Conservation (phyloP, 2,329 filamentous ascomycete species). For the Fonsecaea nubica region DNA sequence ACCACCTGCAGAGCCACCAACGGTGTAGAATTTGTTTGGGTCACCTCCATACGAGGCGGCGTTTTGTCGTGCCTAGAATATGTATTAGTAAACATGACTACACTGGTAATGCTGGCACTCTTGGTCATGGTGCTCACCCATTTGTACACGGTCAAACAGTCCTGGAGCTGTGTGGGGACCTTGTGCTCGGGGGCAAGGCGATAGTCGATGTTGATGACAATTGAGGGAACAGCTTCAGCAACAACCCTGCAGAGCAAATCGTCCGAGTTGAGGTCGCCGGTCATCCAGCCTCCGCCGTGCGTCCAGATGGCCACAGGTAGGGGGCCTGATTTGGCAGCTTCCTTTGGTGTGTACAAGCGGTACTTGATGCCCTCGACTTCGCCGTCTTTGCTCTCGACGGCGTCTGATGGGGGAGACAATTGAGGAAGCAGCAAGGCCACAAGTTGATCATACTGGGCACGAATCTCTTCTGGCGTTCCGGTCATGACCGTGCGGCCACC, state of each 20-base stretch:
- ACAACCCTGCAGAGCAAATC: constrained; percentile 47
- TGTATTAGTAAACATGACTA: constrained; percentile 8
- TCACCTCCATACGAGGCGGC: constrained; percentile 35
- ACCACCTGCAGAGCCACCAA: constrained; percentile 50
- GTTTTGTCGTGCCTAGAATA: constrained; percentile 34
- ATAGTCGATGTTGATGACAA: constrained; percentile 50
- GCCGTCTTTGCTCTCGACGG: constrained; percentile 36
- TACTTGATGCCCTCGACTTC: constrained; percentile 38
- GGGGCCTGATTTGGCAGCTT: constrained; percentile 32
- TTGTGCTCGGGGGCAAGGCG: constrained; percentile 39
- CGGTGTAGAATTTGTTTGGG: constrained; percentile 44
- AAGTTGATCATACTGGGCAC: constrained; percentile 32
- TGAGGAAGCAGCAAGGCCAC: constrained; percentile 33
- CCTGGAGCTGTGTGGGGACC: constrained; percentile 37
- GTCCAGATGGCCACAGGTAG: constrained; percentile 40
- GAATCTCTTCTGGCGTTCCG: constrained; percentile 35
- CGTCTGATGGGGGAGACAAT: constrained; percentile 32
- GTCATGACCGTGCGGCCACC: constrained; percentile 35
- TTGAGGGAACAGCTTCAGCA: constrained; percentile 42
- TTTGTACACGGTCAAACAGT: constrained; percentile 36
- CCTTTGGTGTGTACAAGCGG: constrained; percentile 36
- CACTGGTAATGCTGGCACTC: background rate
- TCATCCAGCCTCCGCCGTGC: constrained; percentile 42
- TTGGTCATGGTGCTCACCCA: constrained; percentile 26
- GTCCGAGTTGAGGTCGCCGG: constrained; percentile 47